Conservation (phyloP, 208 protist genomes). For the Angomonas ambiguus region DNA sequence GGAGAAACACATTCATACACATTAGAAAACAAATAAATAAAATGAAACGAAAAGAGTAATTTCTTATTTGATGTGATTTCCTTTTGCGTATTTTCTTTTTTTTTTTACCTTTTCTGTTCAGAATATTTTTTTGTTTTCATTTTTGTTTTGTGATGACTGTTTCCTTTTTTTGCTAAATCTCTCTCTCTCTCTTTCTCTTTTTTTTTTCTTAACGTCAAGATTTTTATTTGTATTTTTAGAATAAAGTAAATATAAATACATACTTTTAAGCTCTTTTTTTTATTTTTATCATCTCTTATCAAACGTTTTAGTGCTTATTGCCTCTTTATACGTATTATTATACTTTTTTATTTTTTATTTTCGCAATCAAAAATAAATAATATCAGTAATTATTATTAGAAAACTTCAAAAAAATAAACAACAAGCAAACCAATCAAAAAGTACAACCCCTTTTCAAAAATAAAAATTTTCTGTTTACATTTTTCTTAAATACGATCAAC, state of each 20-base stretch:
- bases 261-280: slow-evolving; percentile 10
- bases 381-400: too few species aligned
- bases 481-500: too few species aligned
- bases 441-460: slow-evolving; percentile 1
- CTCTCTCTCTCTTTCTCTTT: slow-evolving; percentile 12
- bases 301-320: neutral
- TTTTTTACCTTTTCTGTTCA: slow-evolving; percentile 15
- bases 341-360: neutral
- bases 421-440: slow-evolving; percentile 9
- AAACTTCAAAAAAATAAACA: slow-evolving; percentile 7
- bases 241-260: neutral
- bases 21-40: too few species aligned
- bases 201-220: slow-evolving; percentile 9
- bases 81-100: neutral
- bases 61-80: too few species aligned
- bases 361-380: too few species aligned
- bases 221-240: slow-evolving; percentile 19
- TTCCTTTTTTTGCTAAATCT: neutral
- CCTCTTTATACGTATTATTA: neutral
- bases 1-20: neutral
- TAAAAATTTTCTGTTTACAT: neutral
- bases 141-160: neutral
- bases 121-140: slow-evolving; percentile 14
- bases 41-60: too few species aligned
- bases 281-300: neutral